Evolutionary conservation across 2,329 filamentous ascomycete genomes (phyloP).

Genomic region (Aspergillus sp.): DNA sequence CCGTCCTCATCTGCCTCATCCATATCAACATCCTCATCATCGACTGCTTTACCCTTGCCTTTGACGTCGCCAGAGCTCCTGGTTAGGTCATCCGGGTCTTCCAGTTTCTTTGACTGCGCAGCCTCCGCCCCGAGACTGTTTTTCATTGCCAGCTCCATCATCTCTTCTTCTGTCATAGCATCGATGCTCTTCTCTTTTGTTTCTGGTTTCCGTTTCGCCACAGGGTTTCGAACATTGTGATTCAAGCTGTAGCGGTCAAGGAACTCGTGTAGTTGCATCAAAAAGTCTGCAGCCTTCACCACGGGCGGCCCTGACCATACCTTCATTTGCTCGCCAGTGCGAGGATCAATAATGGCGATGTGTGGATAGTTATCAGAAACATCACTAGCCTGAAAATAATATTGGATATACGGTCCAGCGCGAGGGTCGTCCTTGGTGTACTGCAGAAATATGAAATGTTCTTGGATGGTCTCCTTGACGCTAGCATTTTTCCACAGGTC

Average conservation of each 20-base stretch:
- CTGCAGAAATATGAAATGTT: conserved; percentile 95
- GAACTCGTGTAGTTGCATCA: conserved; percentile 90
- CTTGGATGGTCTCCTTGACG: conserved; percentile 75
- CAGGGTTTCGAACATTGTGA: conserved; percentile 86
- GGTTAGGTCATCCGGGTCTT: conserved; percentile 87
- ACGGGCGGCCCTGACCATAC: conserved; percentile 86
- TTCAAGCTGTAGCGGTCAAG: conserved; percentile 94
- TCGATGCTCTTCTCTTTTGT: conserved; percentile 72
- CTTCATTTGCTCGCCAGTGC: conserved; percentile 96
- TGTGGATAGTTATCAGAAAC: conserved; percentile 91
- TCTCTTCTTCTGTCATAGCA: conserved; percentile 94
- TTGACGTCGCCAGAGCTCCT: conserved; percentile 56
- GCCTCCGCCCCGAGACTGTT: conserved; percentile 71
- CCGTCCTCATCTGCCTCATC: conserved; percentile 39
- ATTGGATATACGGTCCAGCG: conserved; percentile 78
- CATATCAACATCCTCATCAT: conserved; percentile 35
- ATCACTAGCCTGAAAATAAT: conserved; percentile 81
- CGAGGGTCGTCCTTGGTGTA: conserved; percentile 82
- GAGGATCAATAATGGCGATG: conserved; percentile 90
- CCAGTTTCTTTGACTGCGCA: conserved; percentile 52
- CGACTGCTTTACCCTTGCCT: conserved; percentile 51
- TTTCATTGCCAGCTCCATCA: conserved; percentile 89
- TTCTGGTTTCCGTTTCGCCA: conserved; percentile 74
- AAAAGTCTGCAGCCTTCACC: conserved; percentile 73
- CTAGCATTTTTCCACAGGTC: conserved; percentile 91